These are phyloP conservation scores for Chrysoporthe puriensis DNA, from an alignment of 2,329 filamentous ascomycete genomes.

Conservation along the genomic window DNA sequence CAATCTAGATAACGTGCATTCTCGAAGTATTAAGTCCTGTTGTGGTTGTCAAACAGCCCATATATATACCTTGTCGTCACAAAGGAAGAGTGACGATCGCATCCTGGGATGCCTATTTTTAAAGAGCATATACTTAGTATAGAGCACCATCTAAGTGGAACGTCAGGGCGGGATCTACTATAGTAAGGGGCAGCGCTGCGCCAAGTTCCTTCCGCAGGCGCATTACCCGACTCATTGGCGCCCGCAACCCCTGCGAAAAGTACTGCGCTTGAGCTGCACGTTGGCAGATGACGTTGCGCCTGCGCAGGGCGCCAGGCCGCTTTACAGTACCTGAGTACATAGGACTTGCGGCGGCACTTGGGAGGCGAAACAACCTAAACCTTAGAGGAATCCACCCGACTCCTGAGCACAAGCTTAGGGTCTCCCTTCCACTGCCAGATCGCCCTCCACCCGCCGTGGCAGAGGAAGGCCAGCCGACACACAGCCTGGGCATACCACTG, in stretches of 20 bases:
- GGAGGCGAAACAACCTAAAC: slow-evolving; percentile 12
- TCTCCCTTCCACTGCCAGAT: slow-evolving; percentile 12
- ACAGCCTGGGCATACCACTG: not conserved
- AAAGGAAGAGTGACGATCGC: not conserved
- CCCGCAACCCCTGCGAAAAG: slow-evolving; percentile 7
- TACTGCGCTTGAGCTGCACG: slow-evolving; percentile 8
- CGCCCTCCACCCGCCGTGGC: slow-evolving; percentile 6
- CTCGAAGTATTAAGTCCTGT: not conserved
- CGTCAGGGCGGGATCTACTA: not conserved
- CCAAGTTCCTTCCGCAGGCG: slow-evolving; percentile 1
- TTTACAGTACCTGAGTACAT: not conserved
- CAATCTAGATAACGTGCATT: not conserved
- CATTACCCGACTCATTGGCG: slow-evolving; percentile 6
- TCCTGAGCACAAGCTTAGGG: slow-evolving; percentile 10
- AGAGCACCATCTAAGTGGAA: slow-evolving; percentile 25
- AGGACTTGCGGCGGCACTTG: slow-evolving; percentile 12
- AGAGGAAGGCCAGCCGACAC: not conserved
- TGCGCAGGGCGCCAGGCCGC: not conserved
- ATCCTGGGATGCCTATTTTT: slow-evolving; percentile 2
- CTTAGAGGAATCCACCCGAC: not conserved
- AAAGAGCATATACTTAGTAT: slow-evolving; percentile 19
- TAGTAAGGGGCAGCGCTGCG: slow-evolving; percentile 1
- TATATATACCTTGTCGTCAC: not conserved
- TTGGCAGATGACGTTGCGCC: slow-evolving; percentile 15
- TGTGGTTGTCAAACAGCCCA: not conserved